Conservation (phyloP, 139 green algal species). For the Chlorella sp. region DNA sequence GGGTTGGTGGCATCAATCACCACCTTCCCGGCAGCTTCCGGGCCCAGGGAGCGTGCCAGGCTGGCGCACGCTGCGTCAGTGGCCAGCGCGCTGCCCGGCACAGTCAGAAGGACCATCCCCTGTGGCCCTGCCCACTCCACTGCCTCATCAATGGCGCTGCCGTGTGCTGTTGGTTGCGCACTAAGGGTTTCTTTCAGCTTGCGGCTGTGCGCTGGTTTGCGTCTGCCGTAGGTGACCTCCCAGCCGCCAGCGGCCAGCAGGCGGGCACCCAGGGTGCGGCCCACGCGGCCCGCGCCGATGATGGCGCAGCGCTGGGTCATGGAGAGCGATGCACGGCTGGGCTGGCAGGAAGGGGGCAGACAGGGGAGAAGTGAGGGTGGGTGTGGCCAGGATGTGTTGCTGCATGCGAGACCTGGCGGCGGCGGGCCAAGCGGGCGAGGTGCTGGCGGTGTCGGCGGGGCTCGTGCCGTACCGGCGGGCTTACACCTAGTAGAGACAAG, state of each 20-base stretch:
- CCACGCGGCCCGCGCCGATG: conserved; percentile 39
- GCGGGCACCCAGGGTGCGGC: conserved; percentile 16
- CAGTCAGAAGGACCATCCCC: not conserved
- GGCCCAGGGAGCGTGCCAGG: not conserved
- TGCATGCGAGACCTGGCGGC: no score
- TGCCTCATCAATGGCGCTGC: not conserved
- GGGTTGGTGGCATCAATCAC: conserved; percentile 52
- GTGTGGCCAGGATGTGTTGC: no score
- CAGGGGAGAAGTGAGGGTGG: not conserved
- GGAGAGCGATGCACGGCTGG: no score
- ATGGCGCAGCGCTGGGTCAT: not conserved
- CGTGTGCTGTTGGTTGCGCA: not conserved
- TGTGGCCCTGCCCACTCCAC: not conserved
- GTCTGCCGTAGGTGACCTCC: not conserved
- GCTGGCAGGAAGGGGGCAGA: not conserved
- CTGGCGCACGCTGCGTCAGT: not conserved
- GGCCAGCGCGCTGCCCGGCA: conserved; percentile 1
- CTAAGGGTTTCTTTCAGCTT: not conserved
- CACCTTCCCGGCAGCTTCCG: conserved; percentile 16
- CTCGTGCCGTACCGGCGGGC: no score
- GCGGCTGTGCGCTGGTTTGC: not conserved
- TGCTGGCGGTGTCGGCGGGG: no score
- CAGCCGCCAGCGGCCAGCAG: not conserved
- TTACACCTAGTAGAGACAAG: no score
- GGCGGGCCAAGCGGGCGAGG: no score